Evolutionary conservation across 2,329 filamentous ascomycete genomes (phyloP), one percentile per base, ranked within the genome.

Genomic region (Trichothecium sympodiale): DNA sequence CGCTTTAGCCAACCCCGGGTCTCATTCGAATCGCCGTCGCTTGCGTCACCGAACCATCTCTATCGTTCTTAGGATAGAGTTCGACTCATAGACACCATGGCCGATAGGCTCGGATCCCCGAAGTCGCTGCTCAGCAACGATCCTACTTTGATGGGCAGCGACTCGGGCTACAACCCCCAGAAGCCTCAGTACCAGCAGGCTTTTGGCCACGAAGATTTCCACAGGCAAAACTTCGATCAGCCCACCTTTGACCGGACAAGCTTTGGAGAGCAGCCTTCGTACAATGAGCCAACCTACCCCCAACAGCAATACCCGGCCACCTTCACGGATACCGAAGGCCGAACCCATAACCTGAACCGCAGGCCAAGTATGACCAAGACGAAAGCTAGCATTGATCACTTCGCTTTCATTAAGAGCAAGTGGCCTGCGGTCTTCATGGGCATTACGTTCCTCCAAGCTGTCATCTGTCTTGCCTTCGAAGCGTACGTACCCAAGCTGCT

Each of bases 341-440:
- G 8, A 54, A 40, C 41, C 45, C 29, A 43, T 50, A 17, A 51
- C 48, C 36, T 42, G 44, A 26, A 49, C 46, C 31, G 42, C 53
- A 33, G 50, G 56, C 30, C 47, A 6, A 47, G 23, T 18, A 34
- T 9, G 43, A 44, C 34, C 52, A 50, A 36, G 49, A 61, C 27
- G 51, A 60, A 33, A 52, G 54, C 20, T 59, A 58, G 43, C 38
- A 49, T 88, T 65, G 33, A 34, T 18, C 27, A n/a, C 16, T 40
- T 40, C 16, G 89, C 87, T 54, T 76, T 83, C 48, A 80, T 93
- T 48, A 83, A 78, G 54, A 83, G 83, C 38, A 75, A 71, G 52
- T 98, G 91, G 89, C 87, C 88, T 13, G 89, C 86, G 69, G 67
- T 77, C 42, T 96, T 96, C 55, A 76, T 93, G 60, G 57, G 77